Base-by-base conservation (phyloP, 2,329 filamentous ascomycete species). In the Ascochyta fabae region DNA sequence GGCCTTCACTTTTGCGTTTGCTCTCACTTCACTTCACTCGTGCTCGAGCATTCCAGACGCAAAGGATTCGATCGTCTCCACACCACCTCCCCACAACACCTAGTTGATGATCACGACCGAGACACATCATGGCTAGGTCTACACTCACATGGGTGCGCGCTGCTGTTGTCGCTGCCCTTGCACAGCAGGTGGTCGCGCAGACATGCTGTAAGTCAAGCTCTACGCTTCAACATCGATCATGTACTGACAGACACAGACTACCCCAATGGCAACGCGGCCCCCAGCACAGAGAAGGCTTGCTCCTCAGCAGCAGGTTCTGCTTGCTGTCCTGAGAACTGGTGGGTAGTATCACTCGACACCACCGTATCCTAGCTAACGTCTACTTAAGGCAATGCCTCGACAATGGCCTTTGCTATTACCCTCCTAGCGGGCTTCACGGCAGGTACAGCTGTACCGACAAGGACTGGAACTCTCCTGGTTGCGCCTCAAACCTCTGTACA, bases 361-460 rank as follows among this genome's bases (percentile, higher is more conserved):
- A 22, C 15, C 16, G 15, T 3, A 26, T 15, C 16, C 12, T n/a
- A 27, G 39, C 39, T 27, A 26, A 41, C 39, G 1, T 7, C 16
- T 16, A n/a, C 24, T 41, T 10, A 19, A 41, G 39, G 53, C 27
- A 72, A 45, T 75, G 73, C 42, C 65, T 75, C 29, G 69, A 73
- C 57, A 75, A 75, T 47, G 73, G 73, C n/a, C 64, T 75, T 6
- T 75, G 73, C 52, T 58, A 74, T 43, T 69, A 72, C 49, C 61
- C 62, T 15, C 43, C 62, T 1, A 56, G 53, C 16, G 64, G 70
- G 1, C 47, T 73, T 2, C 67, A 66, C 34, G 73, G 72, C 24
- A 51, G 70, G 33, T 75, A 75, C 44, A 72, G 70, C 58, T 75
- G 73, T 54, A 75, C 73, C 1, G 72, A 75, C 55, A 56, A 72